These are phyloP conservation scores for Carex parvula DNA, from an alignment of 176 grass and related monocot species.

Conservation along the genomic window DNA sequence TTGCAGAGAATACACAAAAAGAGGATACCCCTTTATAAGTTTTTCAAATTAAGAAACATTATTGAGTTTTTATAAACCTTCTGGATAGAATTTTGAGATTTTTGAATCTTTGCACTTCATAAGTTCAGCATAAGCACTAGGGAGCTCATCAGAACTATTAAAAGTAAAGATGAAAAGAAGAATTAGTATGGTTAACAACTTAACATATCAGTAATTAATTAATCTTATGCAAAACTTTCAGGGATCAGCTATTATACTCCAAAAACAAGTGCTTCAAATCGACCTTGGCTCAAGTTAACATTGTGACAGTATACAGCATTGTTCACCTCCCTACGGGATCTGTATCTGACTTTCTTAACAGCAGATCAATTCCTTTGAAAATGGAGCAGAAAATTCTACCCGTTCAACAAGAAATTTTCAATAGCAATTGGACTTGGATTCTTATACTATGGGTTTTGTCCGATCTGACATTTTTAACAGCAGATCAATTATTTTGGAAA, in stretches of 20 bases:
- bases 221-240: neutral
- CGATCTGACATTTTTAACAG: neutral
- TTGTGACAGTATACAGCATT: neutral
- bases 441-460: neutral
- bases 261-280: too few relatives aligned
- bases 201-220: neutral
- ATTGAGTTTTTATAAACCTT: constrained; percentile 32
- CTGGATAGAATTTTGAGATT: constrained; percentile 40
- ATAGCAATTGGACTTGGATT: neutral
- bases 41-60: neutral
- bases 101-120: constrained; percentile 35
- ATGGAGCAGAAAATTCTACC: neutral
- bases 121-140: constrained; percentile 36
- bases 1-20: neutral
- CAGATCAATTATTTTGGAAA: neutral
- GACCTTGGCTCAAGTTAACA: neutral
- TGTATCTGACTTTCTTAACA: neutral
- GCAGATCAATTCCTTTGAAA: neutral
- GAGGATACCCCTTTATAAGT: neutral
- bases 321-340: neutral
- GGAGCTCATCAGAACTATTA: constrained; percentile 31
- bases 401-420: neutral
- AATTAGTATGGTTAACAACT: neutral
- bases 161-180: neutral
- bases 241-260: too few relatives aligned